Base-by-base conservation (phyloP, 2,329 filamentous ascomycete species). In the Basipetospora chlamydospora region DNA sequence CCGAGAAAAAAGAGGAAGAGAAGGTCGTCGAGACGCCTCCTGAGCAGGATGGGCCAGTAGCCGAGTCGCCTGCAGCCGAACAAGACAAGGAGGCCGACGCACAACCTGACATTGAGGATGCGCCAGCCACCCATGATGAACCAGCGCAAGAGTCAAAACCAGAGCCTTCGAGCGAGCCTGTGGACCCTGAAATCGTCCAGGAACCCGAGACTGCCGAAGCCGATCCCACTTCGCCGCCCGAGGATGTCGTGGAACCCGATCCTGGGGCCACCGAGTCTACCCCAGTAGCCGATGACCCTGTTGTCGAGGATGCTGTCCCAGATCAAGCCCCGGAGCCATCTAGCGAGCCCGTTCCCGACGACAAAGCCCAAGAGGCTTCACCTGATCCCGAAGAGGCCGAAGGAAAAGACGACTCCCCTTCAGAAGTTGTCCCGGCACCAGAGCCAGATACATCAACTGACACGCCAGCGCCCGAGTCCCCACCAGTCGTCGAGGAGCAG, bases 341-440 rank as follows among this genome's bases (percentile, higher is more conserved):
- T n/a, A n/a, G n/a, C n/a, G n/a, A 26, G 7, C 18, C 33, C 16
- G 23, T 10, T n/a, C 33, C 23, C 18, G n/a, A 20, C 3, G 20
- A 16, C 7, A 29, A 34, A 25, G 28, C 13, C 18, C n/a, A 31
- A 31, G 15, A 20, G 16, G 12, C 29, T 15, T 17, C 17, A 11
- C 16, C 25, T 28, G 39, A 37, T n/a, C 33, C 20, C 10, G 35
- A 41, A 28, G 29, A 34, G 23, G 22, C 32, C 11, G 35, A 17
- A 18, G 40, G 32, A 20, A 40, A 42, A 23, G 39, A 44, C 34
- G 20, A 15, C 11, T 5, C 16, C 13, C 11, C n/a, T 5, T 11
- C 16, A 16, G 28, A 31, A 13, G 15, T 39, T 20, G 37, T 37
- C 28, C 38, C 35, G 33, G 38, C 42, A 36, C 35, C 46, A 12